phyloP scores from a whole-genome alignment of 2,329 filamentous ascomycete species.

The Venturia carpophila region DNA sequence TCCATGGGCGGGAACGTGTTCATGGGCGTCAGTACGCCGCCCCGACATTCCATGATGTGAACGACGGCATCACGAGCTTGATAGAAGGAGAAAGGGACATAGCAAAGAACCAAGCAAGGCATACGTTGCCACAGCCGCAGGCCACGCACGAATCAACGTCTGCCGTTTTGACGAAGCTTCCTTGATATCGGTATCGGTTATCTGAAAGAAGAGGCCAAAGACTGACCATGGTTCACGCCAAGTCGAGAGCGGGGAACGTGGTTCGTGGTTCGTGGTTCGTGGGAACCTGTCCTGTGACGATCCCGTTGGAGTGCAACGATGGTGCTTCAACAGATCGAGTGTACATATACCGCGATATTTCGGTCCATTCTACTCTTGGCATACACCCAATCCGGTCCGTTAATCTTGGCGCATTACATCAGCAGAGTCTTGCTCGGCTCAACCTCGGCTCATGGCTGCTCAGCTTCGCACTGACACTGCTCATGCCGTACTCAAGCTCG shows the following conservation, averaged over 20 bases:
- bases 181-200: background rate
- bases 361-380: too few relatives aligned
- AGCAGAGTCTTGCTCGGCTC: too few relatives aligned
- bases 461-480: too few relatives aligned
- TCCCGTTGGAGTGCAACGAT: background rate
- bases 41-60: constrained; percentile 10
- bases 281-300: background rate
- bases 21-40: constrained; percentile 32
- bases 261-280: background rate
- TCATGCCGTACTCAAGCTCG: too few relatives aligned
- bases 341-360: too few relatives aligned
- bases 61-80: background rate
- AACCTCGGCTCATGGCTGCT: too few relatives aligned
- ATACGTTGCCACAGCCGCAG: too few relatives aligned
- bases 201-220: too few relatives aligned
- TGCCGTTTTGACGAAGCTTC: background rate
- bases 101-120: background rate
- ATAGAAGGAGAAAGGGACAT: background rate
- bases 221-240: background rate
- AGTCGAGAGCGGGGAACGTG: background rate
- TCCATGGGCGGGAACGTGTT: constrained; percentile 25
- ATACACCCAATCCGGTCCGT: too few relatives aligned
- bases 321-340: too few relatives aligned
- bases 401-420: too few relatives aligned
- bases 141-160: too few relatives aligned